These are phyloP conservation scores for Coccomyxa subellipsoidea DNA, from an alignment of 163 green algal species.

Conservation along the genomic window DNA sequence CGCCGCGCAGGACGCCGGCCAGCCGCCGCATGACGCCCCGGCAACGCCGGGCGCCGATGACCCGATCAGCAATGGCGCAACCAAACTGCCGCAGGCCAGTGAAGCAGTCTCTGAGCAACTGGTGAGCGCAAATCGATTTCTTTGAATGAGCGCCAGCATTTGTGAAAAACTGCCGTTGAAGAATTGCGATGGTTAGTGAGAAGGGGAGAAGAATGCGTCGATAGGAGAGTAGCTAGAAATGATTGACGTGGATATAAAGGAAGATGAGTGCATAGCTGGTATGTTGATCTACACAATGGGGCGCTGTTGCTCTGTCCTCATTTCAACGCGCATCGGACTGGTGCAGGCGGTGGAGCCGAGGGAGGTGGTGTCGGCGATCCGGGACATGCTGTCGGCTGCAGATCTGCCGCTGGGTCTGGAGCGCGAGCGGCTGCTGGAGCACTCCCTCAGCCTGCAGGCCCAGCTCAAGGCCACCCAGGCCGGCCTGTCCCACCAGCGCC, in stretches of 20 bases:
- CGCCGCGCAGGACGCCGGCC: background rate
- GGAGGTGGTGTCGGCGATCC: slow-evolving; percentile 52
- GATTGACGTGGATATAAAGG: too few relatives aligned
- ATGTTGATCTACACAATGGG: too few relatives aligned
- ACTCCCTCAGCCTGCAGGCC: slow-evolving; percentile 5
- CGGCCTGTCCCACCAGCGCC: background rate
- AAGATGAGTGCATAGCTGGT: too few relatives aligned
- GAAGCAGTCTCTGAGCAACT: background rate
- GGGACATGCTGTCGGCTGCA: slow-evolving; percentile 58
- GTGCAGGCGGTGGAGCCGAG: slow-evolving; percentile 25
- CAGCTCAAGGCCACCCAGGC: background rate
- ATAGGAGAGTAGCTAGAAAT: too few relatives aligned
- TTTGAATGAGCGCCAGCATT: too few relatives aligned
- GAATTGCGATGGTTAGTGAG: too few relatives aligned
- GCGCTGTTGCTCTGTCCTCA: background rate
- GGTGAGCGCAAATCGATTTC: background rate
- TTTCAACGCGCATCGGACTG: background rate
- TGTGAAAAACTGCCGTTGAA: too few relatives aligned
- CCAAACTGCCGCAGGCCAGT: background rate
- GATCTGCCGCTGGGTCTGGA: slow-evolving; percentile 56
- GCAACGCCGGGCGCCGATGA: background rate
- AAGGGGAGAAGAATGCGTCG: too few relatives aligned
- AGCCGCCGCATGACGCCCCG: background rate
- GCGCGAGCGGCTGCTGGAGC: slow-evolving; percentile 42
- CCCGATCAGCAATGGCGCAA: background rate